These are phyloP conservation scores for Thermothielavioides terrestris DNA, from an alignment of 495 filamentous ascomycete species.

Conservation along the genomic window DNA sequence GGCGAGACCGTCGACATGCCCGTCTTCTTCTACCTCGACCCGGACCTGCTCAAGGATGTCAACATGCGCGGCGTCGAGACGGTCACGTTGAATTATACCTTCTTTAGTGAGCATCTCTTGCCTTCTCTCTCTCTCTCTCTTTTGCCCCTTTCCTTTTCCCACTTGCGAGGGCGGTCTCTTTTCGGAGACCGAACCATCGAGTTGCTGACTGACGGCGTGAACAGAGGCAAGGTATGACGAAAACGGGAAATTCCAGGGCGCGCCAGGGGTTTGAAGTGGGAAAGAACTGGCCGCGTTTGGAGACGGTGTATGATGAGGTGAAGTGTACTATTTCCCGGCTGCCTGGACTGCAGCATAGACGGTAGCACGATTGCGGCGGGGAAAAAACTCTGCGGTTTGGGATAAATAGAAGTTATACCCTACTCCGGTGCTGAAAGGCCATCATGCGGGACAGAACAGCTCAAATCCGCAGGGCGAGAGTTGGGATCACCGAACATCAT, in stretches of 20 bases:
- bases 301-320: neutral
- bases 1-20: slow-evolving; percentile 99
- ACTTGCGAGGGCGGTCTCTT: neutral
- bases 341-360: neutral
- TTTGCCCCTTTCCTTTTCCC: no score
- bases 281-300: neutral
- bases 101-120: slow-evolving; percentile 71
- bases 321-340: neutral
- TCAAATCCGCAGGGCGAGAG: no score
- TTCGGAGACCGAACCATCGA: neutral
- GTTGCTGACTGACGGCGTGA: slow-evolving; percentile 8
- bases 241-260: slow-evolving; percentile 48
- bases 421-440: neutral
- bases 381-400: neutral
- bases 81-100: slow-evolving; percentile 93
- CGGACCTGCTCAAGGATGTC: slow-evolving; percentile 83
- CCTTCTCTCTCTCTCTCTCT: slow-evolving; percentile 1
- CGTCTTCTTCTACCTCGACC: slow-evolving; percentile 98
- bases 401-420: neutral
- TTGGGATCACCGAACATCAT: no score
- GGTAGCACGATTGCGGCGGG: neutral
- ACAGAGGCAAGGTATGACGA: slow-evolving; percentile 80
- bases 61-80: slow-evolving; percentile 91
- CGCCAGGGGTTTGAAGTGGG: neutral
- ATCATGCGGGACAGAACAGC: no score